A percentile compares a stretch with the other conserved stretches of the same genome.
phyloP scores from a whole-genome alignment of 2,329 filamentous ascomycete species.

The Aspergillus piperis region DNA sequence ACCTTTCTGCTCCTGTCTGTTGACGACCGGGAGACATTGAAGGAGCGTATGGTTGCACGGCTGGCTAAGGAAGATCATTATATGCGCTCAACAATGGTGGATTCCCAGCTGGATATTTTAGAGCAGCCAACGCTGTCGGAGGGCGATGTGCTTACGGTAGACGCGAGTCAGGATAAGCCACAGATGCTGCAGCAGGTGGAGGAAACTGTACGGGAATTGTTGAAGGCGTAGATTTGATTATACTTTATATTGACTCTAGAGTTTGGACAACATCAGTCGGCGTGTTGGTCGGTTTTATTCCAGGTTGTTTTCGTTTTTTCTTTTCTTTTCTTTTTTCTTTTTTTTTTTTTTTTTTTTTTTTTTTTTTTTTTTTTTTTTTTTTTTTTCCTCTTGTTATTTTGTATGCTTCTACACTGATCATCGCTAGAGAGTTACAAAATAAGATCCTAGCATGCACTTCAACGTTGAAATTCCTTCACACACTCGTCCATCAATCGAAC shows the following conservation, averaged over 20 bases:
- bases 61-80: constrained; percentile 48
- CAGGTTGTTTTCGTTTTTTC: too few species aligned
- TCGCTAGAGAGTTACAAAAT: background rate
- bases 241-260: too few species aligned
- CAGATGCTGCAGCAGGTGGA: constrained; percentile 15
- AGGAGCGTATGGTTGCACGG: constrained; percentile 48
- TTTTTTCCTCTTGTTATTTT: too few species aligned
- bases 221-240: background rate
- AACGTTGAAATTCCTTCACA: background rate
- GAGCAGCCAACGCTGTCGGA: constrained; percentile 49
- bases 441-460: background rate
- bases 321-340: too few species aligned
- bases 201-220: background rate
- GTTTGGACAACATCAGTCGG: too few species aligned
- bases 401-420: too few species aligned
- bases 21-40: constrained; percentile 36
- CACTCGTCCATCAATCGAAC: background rate
- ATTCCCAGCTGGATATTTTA: constrained; percentile 53
- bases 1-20: constrained; percentile 45
- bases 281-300: too few species aligned
- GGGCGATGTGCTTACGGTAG: constrained; percentile 26
- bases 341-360: too few species aligned
- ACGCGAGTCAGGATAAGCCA: constrained; percentile 13
- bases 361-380: too few species aligned
- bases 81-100: constrained; percentile 57